Percentiles rank a stretch among this genome's conserved stretches.
These are phyloP conservation scores for Nitzschia inconspicua DNA, from an alignment of 108 stramenopile genomes.

Conservation along the genomic window DNA sequence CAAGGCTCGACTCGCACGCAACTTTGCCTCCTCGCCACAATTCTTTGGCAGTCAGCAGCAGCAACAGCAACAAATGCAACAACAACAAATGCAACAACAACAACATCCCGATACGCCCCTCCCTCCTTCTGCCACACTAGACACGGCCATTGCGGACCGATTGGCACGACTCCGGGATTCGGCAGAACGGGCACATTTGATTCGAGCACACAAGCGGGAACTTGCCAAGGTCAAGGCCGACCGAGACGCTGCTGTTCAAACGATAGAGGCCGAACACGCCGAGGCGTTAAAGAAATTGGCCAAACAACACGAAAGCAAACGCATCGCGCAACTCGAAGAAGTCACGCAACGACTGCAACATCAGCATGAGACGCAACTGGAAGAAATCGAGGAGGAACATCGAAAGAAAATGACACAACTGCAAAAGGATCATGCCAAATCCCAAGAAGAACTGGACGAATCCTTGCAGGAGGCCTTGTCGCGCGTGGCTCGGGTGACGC, in stretches of 20 bases:
- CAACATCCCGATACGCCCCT: constrained; percentile 2
- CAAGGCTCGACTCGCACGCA: constrained; percentile 2
- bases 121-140: constrained; percentile 2
- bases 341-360: constrained; percentile 6
- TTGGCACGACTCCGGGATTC: constrained; percentile 38
- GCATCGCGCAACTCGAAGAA: constrained; percentile 13
- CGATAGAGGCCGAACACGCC: constrained; percentile 11
- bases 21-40: too few relatives aligned
- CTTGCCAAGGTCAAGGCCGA: constrained; percentile 25
- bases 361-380: constrained; percentile 18
- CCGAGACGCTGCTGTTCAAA: constrained; percentile 13
- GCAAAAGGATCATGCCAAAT: constrained; percentile 21
- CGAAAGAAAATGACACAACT: constrained; percentile 21
- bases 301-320: constrained; percentile 6
- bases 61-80: not conserved
- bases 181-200: constrained; percentile 31
- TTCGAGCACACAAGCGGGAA: constrained; percentile 38
- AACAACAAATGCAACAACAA: not conserved
- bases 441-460: constrained; percentile 23
- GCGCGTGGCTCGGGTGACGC: constrained; percentile 8
- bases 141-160: constrained; percentile 30
- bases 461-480: constrained; percentile 20
- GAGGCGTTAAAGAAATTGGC: constrained; percentile 17
- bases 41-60: not conserved
- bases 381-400: constrained; percentile 24